phyloP scores from a whole-genome alignment of 116 monocot genomes.

The Trichopus zeylanicus region DNA sequence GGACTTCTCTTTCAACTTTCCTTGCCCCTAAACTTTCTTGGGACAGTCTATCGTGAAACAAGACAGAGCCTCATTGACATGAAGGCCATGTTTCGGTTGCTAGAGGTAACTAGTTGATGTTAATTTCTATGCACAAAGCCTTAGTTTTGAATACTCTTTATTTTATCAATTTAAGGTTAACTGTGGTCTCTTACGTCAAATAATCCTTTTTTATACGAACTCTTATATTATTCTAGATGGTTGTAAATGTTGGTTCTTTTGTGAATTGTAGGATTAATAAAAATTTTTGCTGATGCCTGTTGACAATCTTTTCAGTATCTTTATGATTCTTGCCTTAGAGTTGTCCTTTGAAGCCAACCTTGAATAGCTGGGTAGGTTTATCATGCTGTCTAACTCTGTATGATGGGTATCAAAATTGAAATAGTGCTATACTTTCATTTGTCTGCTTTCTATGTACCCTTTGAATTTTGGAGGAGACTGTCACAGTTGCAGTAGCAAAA shows the following conservation, averaged over 20 bases:
- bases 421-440: no score
- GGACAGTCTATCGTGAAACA: constrained; percentile 91
- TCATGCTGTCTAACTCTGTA: neutral
- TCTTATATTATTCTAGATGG: neutral
- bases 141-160: neutral
- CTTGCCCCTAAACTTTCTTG: constrained; percentile 96
- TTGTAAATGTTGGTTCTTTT: neutral
- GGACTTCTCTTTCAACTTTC: constrained; percentile 96
- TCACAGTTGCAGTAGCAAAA: no score
- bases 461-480: no score
- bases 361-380: neutral
- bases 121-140: neutral
- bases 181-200: neutral
- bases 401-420: neutral
- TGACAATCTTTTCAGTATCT: neutral
- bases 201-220: neutral
- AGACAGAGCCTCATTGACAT: constrained; percentile 97
- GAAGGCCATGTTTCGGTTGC: constrained; percentile 97
- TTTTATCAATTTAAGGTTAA: neutral
- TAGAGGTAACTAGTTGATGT: constrained; percentile 47
- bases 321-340: neutral
- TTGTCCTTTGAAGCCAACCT: neutral
- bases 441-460: no score
- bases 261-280: neutral
- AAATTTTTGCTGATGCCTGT: no score